A percentile compares a stretch with the other conserved stretches of the same genome.
These are phyloP conservation scores for Sporothrix euskadiensis DNA, from an alignment of 2,329 filamentous ascomycete species.

Conservation along the genomic window DNA sequence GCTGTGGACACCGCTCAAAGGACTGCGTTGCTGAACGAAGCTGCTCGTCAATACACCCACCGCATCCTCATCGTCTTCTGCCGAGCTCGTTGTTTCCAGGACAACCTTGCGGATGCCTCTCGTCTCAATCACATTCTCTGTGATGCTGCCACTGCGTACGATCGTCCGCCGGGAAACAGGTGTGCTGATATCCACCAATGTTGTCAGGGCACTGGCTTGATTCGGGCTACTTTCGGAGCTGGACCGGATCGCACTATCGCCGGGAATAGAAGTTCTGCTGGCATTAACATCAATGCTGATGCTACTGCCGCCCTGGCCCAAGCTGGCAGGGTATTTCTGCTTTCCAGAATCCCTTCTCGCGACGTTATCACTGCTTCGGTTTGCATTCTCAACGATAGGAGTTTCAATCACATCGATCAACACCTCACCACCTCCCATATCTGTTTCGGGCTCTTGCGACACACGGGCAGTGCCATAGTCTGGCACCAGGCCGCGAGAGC, in stretches of 20 bases:
- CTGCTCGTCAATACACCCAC: conserved; percentile 8
- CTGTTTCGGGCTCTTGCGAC: neutral
- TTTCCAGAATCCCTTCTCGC: conserved; percentile 5
- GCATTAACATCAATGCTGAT: neutral
- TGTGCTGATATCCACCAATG: conserved; percentile 29
- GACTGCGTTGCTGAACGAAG: conserved; percentile 2
- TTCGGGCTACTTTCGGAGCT: conserved; percentile 32
- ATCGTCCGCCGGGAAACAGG: conserved; percentile 40
- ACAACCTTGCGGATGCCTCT: conserved; percentile 75
- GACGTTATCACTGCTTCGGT: neutral
- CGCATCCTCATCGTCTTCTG: conserved; percentile 41
- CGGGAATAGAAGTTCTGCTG: neutral
- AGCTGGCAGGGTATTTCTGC: neutral
- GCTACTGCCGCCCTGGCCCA: neutral
- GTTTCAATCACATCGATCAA: neutral
- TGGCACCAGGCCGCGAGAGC: neutral
- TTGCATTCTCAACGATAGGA: neutral
- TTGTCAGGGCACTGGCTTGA: conserved; percentile 15
- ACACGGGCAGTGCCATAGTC: neutral
- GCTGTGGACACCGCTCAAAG: conserved; percentile 19
- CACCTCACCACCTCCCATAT: neutral
- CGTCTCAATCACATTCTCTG: conserved; percentile 73
- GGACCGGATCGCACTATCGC: conserved; percentile 12
- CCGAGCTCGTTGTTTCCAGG: conserved; percentile 48
- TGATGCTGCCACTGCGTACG: conserved; percentile 73